phyloP scores from a whole-genome alignment of 2,329 filamentous ascomycete species.

The Orbilia ellipsospora region DNA sequence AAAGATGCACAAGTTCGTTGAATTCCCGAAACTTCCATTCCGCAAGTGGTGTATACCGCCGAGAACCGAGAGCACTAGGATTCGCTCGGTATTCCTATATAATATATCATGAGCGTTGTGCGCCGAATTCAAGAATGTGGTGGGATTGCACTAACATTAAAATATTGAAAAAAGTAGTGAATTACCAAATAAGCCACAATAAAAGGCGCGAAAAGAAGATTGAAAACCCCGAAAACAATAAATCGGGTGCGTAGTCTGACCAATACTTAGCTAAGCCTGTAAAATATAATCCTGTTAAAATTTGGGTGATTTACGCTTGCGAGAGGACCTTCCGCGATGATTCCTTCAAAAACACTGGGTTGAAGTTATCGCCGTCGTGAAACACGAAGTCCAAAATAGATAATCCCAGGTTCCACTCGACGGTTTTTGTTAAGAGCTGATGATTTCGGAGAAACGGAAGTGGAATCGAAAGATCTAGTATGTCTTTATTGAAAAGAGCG shows the following conservation, averaged over 20 bases:
- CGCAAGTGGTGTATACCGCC: slow-evolving; percentile 90
- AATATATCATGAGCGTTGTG: not conserved
- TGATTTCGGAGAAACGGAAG: slow-evolving; percentile 82
- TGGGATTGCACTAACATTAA: slow-evolving; percentile 72
- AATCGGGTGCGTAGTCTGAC: slow-evolving; percentile 75
- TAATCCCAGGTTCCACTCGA: slow-evolving; percentile 91
- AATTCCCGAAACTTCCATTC: slow-evolving; percentile 99
- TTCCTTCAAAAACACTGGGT: slow-evolving; percentile 84
- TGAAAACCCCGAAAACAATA: slow-evolving; percentile 83
- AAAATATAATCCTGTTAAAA: not conserved
- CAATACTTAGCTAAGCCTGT: slow-evolving; percentile 23
- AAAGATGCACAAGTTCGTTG: slow-evolving; percentile 93
- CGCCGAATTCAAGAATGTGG: too few relatives aligned
- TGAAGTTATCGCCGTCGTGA: slow-evolving; percentile 86
- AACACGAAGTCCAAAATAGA: slow-evolving; percentile 95
- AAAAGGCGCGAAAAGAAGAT: slow-evolving; percentile 86
- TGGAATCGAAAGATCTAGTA: slow-evolving; percentile 85
- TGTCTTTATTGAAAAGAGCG: slow-evolving; percentile 95
- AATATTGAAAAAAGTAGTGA: slow-evolving; percentile 93
- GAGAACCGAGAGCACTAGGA: slow-evolving; percentile 83
- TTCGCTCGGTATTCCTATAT: slow-evolving; percentile 93
- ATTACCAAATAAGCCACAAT: slow-evolving; percentile 86
- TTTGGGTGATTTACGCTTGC: slow-evolving; percentile 65
- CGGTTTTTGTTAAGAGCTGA: slow-evolving; percentile 85
- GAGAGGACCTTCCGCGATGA: slow-evolving; percentile 83